Evolutionary conservation across 345 rosid species (phyloP), one percentile per base, ranked within the genome.

Genomic region (Microthlaspi erraticum): DNA sequence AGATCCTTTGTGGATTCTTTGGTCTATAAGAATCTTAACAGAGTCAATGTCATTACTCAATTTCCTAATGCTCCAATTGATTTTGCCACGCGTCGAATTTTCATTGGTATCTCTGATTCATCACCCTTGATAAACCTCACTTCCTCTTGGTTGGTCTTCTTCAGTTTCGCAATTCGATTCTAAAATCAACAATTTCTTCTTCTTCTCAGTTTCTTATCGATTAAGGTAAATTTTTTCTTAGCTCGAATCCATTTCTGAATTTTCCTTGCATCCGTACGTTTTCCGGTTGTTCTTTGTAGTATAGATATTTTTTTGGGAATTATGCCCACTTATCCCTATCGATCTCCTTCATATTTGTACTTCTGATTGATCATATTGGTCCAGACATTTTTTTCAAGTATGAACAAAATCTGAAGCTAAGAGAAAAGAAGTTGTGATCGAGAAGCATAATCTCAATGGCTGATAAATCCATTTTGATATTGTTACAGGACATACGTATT

Each of bases 91-190:
- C 37, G 71, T 55, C 65, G 1, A 2, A 0, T 20, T 29, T 17
- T 3, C 0, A 48, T 55, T 72, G 58, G 71, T 17, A 2, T 7
- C 1, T 5, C 26, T 72, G 65, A 72, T 45, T 55, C 77, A 56
- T 56, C 77, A 49, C 44, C 26, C 37, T 33, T 54, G 20, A 45
- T 16, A 64, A 55, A 54, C 50, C 41, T 64, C 76, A 72, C 71
- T 68, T 23, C 19, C 19, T 39, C 60, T 70, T 14, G 39, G 45
- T 70, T 14, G 39, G 45, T 71, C 74, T 70, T 51, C 50, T n/a
- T 61, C 65, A 16, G 41, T 45, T 54, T 45, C 34, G 20, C 50
- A 54, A 63, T 54, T 45, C 32, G 46, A 72, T 53, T 54, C 41
- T 63, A 16, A 44, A 72, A 10, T 33, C 68, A 52, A 32, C 48